Evolutionary conservation across 345 rosid genomes (phyloP).

Genomic region (Camelina hispida): DNA sequence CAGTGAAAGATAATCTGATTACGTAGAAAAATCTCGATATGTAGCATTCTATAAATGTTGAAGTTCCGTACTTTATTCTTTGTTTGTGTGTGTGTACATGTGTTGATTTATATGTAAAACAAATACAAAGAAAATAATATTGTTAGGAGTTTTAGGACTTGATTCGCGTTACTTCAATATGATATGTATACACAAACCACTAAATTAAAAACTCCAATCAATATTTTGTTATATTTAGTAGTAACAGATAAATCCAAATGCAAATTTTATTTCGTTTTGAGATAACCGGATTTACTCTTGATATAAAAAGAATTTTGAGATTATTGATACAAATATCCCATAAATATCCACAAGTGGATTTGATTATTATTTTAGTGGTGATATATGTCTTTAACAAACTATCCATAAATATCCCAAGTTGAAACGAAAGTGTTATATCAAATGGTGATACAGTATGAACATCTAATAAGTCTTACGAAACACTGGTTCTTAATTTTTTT

Average conservation of each 20-base stretch:
- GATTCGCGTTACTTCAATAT: neutral
- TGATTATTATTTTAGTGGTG: neutral
- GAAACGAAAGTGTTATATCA: neutral
- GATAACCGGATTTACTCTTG: too few relatives aligned
- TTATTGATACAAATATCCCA: too few relatives aligned
- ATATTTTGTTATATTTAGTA: too few relatives aligned
- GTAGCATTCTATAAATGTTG: neutral
- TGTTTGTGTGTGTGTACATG: neutral
- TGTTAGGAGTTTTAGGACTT: neutral
- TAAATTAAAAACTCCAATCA: too few relatives aligned
- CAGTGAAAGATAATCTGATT: constrained; percentile 26
- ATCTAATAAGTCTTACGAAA: neutral
- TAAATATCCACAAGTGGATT: too few relatives aligned
- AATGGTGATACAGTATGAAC: neutral
- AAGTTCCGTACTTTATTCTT: neutral
- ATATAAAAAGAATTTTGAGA: too few relatives aligned
- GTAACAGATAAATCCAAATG: too few relatives aligned
- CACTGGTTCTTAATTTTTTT: neutral
- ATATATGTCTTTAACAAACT: neutral
- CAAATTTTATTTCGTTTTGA: too few relatives aligned
- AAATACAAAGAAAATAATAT: too few relatives aligned
- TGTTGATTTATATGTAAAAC: neutral
- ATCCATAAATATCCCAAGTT: neutral
- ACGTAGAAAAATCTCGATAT: constrained; percentile 15
- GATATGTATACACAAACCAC: neutral